Conservation (phyloP, 805 yeast genomes). For the Sugiyamaella floridensis region DNA sequence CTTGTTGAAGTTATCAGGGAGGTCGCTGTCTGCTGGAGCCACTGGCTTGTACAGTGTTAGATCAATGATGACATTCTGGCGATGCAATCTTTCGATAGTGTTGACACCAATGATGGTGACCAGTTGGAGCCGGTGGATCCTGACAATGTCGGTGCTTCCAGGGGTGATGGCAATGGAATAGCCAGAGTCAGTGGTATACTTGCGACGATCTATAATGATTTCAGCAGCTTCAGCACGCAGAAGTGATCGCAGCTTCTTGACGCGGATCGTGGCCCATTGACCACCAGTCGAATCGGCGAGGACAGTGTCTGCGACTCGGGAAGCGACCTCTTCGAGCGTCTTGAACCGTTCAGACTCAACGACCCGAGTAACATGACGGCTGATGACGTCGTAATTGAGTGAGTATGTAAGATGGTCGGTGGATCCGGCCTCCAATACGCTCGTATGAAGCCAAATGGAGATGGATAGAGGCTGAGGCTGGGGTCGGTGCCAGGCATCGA, state of each 20-base stretch:
- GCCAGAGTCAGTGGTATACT: conserved; percentile 12
- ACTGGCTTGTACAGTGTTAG: conserved; percentile 40
- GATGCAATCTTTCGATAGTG: conserved; percentile 76
- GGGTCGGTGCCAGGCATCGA: conserved; percentile 67
- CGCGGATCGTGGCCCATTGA: conserved; percentile 35
- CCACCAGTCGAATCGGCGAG: conserved; percentile 43
- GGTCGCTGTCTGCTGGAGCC: conserved; percentile 3
- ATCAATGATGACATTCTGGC: conserved; percentile 66
- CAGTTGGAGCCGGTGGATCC: conserved; percentile 47
- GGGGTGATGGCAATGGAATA: conserved; percentile 10
- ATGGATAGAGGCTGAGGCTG: conserved; percentile 59
- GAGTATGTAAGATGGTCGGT: conserved; percentile 78
- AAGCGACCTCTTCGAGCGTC: conserved; percentile 40
- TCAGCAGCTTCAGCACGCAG: conserved; percentile 50
- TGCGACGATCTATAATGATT: conserved; percentile 35
- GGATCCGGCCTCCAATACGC: conserved; percentile 64
- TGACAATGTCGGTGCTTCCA: conserved; percentile 29
- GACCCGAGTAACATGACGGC: conserved; percentile 52
- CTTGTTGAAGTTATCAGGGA: conserved; percentile 13
- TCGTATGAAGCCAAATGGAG: conserved; percentile 55
- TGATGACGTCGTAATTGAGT: conserved; percentile 80
- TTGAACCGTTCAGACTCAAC: conserved; percentile 38
- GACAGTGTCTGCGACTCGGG: conserved; percentile 40
- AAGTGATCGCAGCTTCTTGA: conserved; percentile 47
- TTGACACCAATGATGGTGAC: conserved; percentile 88